Base-by-base conservation (phyloP, 2,329 filamentous ascomycete species). In the Escovopsis sp. region DNA sequence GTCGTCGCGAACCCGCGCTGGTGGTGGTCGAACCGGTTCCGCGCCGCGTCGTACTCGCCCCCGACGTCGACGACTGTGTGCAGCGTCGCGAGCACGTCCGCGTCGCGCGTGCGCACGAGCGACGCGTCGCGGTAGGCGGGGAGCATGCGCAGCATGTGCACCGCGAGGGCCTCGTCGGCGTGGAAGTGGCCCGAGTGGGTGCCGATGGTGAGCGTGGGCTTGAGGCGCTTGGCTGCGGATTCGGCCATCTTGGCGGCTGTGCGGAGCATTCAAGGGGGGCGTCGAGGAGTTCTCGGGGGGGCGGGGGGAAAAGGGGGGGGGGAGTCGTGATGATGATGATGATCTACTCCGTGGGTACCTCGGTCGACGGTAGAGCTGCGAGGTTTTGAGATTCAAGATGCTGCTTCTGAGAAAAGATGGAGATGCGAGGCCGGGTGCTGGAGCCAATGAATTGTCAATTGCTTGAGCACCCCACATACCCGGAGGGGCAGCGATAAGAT, bases 131-230 rank as follows among this genome's bases (percentile, higher is more conserved):
- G 61, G 69, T 96, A 98, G 45, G 79, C 67, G 16, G 91, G 89
- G 14, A 96, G 81, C 43, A 83, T 75, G 50, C 87, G 86, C 52
- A 98, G 83, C 71, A 98, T 86, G 70, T 94, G 87, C 49, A 98
- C 88, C 44, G 91, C 91, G 35, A 98, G 78, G 46, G 91, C 89
- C 68, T 98, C 91, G 63, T 98, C 91, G 60, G 91, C 91, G 68
- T 98, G 91, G 74, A 98, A 98, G 70, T 95, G 87, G 52, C 91
- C 91, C 66, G 82, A 95, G 74, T 98, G 91, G 27, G 91, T 98
- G 57, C 88, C 91, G 59, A 95, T 93, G 52, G 78, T 65, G 49
- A 81, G 66, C 45, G 75, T 70, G 52, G 81, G 84, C 73, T 94
- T 94, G 60, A 93, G 66, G 62, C 84, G 81, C 67, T 96, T 96